Conservation (phyloP, 352 stramenopile genomes). For the Globisporangium rhizosaccharum region DNA sequence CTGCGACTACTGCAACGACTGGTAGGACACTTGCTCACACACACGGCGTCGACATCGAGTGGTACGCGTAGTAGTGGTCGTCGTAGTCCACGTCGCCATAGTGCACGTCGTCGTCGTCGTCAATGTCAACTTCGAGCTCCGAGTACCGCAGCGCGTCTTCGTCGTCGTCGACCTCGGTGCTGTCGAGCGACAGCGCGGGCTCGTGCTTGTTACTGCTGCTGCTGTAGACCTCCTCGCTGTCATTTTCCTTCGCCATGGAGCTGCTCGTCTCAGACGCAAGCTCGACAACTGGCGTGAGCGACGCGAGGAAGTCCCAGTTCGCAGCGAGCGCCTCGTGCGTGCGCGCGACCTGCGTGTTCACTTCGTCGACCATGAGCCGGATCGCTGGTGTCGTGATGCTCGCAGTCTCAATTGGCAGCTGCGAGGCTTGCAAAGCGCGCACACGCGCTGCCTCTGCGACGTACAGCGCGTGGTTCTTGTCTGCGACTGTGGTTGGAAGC, state of each 20-base stretch:
- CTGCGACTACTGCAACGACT: conserved; percentile 9
- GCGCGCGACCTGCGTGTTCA: conserved; percentile 10
- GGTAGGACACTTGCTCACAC: background rate
- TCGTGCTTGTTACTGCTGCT: background rate
- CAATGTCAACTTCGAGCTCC: conserved; percentile 8
- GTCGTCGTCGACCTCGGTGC: conserved; percentile 1
- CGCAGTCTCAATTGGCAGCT: conserved; percentile 4
- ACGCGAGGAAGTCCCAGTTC: conserved; percentile 15
- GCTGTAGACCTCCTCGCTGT: too few relatives aligned
- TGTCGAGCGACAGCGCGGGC: conserved; percentile 1
- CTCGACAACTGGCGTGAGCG: conserved; percentile 4
- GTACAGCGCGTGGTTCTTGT: conserved; percentile 9
- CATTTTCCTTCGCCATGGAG: too few relatives aligned
- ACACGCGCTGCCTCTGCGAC: conserved; percentile 6
- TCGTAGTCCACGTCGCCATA: conserved; percentile 13
- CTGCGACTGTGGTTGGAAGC: background rate
- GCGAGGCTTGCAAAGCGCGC: conserved; percentile 4
- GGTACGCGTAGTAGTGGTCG: conserved; percentile 17
- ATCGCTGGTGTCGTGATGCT: conserved; percentile 11
- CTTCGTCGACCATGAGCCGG: conserved; percentile 16
- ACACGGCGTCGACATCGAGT: conserved; percentile 12
- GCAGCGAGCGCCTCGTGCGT: conserved; percentile 8
- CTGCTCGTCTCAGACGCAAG: too few relatives aligned
- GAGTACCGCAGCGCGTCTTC: conserved; percentile 5
- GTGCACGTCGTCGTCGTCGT: conserved; percentile 3